phyloP scores from a whole-genome alignment of 2,329 filamentous ascomycete species.

The Shiraia bambusicola region DNA sequence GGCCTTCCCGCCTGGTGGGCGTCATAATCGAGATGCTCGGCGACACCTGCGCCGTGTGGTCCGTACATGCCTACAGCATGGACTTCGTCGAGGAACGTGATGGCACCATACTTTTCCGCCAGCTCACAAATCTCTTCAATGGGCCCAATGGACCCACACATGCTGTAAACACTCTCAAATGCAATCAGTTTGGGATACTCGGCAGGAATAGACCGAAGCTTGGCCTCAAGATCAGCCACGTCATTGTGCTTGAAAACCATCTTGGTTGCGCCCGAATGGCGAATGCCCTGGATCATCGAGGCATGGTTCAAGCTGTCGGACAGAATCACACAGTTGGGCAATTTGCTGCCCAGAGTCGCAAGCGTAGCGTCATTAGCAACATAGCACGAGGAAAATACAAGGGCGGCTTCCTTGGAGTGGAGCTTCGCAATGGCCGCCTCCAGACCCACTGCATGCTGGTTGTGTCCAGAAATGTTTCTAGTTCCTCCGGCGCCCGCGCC shows the following conservation, averaged over 20 bases:
- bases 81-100: constrained; percentile 98
- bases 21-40: constrained; percentile 94
- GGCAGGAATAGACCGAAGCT: constrained; percentile 82
- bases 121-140: constrained; percentile 96
- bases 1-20: constrained; percentile 74
- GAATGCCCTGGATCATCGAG: constrained; percentile 99
- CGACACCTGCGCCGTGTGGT: constrained; percentile 90
- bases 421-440: constrained; percentile 82
- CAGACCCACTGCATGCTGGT: constrained; percentile 84
- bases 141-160: constrained; percentile 96
- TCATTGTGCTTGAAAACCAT: constrained; percentile 99
- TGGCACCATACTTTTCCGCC: constrained; percentile 94
- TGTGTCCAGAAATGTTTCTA: constrained; percentile 96
- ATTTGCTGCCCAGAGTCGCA: constrained; percentile 92
- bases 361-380: constrained; percentile 97
- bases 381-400: constrained; percentile 97
- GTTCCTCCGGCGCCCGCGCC: constrained; percentile 94
- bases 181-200: constrained; percentile 96
- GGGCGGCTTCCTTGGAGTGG: constrained; percentile 85
- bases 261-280: constrained; percentile 95
- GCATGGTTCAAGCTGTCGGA: constrained; percentile 97
- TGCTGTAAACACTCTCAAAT: constrained; percentile 98
- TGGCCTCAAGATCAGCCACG: constrained; percentile 85
- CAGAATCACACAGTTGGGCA: constrained; percentile 96
- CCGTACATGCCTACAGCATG: constrained; percentile 99